Percentiles rank a stretch among this genome's conserved stretches.
Conservation (phyloP, 2,329 filamentous ascomycete species). For the Metarhizium sp. region DNA sequence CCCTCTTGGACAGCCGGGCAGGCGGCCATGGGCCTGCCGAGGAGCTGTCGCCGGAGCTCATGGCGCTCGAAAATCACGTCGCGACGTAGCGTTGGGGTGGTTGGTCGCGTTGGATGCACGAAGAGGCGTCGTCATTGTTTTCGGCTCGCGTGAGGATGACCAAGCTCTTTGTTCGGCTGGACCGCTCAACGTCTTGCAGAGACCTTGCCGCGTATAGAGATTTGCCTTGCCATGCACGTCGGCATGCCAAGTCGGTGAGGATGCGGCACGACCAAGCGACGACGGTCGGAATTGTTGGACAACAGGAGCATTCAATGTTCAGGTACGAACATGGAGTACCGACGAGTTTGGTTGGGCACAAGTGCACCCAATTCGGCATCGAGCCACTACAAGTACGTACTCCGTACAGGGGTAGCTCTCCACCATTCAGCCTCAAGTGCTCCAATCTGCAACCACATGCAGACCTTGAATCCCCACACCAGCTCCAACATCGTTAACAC, state of each 20-base stretch:
- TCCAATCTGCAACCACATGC: too few relatives aligned
- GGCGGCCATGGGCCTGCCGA: conserved; percentile 30
- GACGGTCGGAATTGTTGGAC: neutral
- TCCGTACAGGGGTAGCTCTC: too few relatives aligned
- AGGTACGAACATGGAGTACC: too few relatives aligned
- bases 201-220: neutral
- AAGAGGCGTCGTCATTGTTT: conserved; percentile 2
- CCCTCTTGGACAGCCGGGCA: conserved; percentile 34
- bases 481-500: too few relatives aligned
- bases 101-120: conserved; percentile 1
- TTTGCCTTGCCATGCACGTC: neutral
- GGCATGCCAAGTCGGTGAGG: neutral
- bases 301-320: neutral
- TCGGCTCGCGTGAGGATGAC: neutral
- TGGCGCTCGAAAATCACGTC: conserved; percentile 22
- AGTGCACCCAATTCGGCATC: too few relatives aligned
- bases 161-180: neutral
- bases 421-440: too few relatives aligned
- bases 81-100: conserved; percentile 3
- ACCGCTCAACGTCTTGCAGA: neutral
- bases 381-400: too few relatives aligned
- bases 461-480: too few relatives aligned
- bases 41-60: conserved; percentile 24
- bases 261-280: neutral
- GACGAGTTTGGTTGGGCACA: too few relatives aligned